A percentile compares a stretch with the other conserved stretches of the same genome.
Conservation (phyloP, 176 grass and related monocot species). For the Carex parvula region DNA sequence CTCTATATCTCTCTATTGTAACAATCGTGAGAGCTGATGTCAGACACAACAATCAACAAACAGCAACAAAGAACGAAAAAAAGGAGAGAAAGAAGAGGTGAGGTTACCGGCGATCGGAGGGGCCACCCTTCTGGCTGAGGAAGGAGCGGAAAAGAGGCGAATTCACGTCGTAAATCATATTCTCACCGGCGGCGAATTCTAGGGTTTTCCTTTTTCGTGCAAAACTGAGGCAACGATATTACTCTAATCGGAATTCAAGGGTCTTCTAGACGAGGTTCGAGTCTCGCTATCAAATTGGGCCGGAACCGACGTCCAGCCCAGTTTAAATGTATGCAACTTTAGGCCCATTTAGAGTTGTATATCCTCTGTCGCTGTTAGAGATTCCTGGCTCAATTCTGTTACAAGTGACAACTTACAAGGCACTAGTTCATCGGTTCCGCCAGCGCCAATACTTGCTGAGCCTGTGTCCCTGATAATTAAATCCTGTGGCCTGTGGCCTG, state of each 20-base stretch:
- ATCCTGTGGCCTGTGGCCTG: too few species aligned
- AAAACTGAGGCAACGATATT: background rate
- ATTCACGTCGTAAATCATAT: constrained; percentile 78
- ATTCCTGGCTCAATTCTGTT: too few species aligned
- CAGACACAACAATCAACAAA: background rate
- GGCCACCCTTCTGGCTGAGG: constrained; percentile 75
- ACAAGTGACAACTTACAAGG: too few species aligned
- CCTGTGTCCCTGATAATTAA: too few species aligned
- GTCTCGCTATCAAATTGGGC: background rate
- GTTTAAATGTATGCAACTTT: background rate
- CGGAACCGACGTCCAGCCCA: background rate
- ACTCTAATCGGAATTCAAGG: background rate
- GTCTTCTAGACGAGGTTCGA: background rate
- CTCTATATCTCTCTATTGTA: background rate
- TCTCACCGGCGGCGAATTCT: constrained; percentile 24
- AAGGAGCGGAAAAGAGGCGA: constrained; percentile 64
- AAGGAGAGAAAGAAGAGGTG: background rate
- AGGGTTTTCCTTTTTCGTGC: constrained; percentile 35
- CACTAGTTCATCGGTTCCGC: too few species aligned
- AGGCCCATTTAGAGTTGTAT: background rate
- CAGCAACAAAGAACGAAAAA: background rate
- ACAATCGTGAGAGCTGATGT: background rate
- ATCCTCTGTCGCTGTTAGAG: too few species aligned
- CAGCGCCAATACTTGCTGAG: too few species aligned
- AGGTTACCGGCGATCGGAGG: constrained; percentile 48